These are phyloP conservation scores for Plicaturopsis crispa DNA, from an alignment of 768 basidiomycete genomes.

Conservation along the genomic window DNA sequence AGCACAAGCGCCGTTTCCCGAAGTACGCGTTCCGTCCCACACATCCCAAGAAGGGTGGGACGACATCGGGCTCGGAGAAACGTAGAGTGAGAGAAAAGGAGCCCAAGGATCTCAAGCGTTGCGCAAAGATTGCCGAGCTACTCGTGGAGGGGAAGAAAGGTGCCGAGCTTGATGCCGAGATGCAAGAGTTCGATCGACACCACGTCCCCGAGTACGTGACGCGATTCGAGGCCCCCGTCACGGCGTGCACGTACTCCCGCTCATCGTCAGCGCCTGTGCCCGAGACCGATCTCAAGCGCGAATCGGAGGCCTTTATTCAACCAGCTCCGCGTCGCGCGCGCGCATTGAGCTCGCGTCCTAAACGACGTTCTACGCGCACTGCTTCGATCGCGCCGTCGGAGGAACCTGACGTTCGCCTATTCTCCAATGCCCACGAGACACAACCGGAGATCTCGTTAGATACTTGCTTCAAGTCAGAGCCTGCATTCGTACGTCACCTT, in stretches of 20 bases:
- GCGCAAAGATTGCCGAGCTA: constrained; percentile 58
- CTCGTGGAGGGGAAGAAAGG: constrained; percentile 46
- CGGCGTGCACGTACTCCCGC: constrained; percentile 31
- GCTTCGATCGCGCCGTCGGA: too few relatives aligned
- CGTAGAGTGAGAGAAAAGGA: constrained; percentile 30
- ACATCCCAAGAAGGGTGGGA: constrained; percentile 31
- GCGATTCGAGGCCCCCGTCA: constrained; percentile 41
- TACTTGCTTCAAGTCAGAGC: too few relatives aligned
- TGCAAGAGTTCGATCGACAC: constrained; percentile 46
- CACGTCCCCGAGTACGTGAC: constrained; percentile 39
- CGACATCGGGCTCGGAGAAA: constrained; percentile 47
- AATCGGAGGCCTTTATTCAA: too few relatives aligned
- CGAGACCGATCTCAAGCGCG: constrained; percentile 13
- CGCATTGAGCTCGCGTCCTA: too few relatives aligned
- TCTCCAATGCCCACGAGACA: too few relatives aligned
- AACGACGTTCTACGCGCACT: too few relatives aligned
- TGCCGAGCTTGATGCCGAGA: constrained; percentile 45
- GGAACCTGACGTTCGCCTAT: too few relatives aligned
- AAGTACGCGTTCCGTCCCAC: constrained; percentile 77
- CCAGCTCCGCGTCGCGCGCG: too few relatives aligned
- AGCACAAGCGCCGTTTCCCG: constrained; percentile 69
- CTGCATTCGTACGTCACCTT: too few relatives aligned
- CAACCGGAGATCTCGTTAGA: too few relatives aligned
- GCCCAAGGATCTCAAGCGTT: constrained; percentile 34
- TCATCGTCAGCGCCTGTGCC: constrained; percentile 34